Evolutionary conservation across 768 basidiomycete genomes (phyloP).

Genomic region (Rickenella mellea): DNA sequence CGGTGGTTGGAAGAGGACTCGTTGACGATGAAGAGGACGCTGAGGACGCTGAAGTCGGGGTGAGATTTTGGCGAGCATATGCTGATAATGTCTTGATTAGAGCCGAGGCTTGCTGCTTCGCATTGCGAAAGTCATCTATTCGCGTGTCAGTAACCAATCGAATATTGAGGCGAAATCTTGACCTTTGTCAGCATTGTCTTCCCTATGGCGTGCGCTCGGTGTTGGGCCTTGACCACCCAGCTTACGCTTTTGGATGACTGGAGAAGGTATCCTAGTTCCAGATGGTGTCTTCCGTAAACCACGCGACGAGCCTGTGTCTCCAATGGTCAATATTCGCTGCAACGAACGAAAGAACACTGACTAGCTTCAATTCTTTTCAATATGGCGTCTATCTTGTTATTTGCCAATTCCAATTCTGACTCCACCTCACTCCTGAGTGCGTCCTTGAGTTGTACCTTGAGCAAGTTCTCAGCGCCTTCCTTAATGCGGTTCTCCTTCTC

Average conservation of each 20-base stretch:
- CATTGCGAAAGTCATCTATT: slow-evolving; percentile 65
- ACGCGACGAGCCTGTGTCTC: slow-evolving; percentile 16
- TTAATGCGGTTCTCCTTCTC: slow-evolving; percentile 74
- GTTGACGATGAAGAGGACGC: slow-evolving; percentile 27
- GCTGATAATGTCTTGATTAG: slow-evolving; percentile 48
- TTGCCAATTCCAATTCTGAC: slow-evolving; percentile 68
- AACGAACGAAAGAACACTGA: slow-evolving; percentile 19
- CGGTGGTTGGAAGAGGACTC: slow-evolving; percentile 21
- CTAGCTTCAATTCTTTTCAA: slow-evolving; percentile 45
- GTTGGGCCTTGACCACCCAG: slow-evolving; percentile 24
- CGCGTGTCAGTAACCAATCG: neutral
- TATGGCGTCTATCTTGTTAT: slow-evolving; percentile 61
- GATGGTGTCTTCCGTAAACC: slow-evolving; percentile 22
- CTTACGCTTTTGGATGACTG: slow-evolving; percentile 17
- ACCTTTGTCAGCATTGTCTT: slow-evolving; percentile 28
- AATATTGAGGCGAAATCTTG: neutral
- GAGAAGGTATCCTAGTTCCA: slow-evolving; percentile 7
- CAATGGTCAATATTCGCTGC: neutral
- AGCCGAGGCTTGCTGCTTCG: slow-evolving; percentile 52
- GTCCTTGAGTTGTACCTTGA: slow-evolving; percentile 62
- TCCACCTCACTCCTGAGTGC: slow-evolving; percentile 64
- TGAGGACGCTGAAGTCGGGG: slow-evolving; percentile 22
- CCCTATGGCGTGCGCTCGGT: slow-evolving; percentile 17
- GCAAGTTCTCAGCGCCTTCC: slow-evolving; percentile 86
- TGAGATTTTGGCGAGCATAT: slow-evolving; percentile 25